Evolutionary conservation across 139 green algal species (phyloP).

Genomic region (Chlorella sorokiniana): DNA sequence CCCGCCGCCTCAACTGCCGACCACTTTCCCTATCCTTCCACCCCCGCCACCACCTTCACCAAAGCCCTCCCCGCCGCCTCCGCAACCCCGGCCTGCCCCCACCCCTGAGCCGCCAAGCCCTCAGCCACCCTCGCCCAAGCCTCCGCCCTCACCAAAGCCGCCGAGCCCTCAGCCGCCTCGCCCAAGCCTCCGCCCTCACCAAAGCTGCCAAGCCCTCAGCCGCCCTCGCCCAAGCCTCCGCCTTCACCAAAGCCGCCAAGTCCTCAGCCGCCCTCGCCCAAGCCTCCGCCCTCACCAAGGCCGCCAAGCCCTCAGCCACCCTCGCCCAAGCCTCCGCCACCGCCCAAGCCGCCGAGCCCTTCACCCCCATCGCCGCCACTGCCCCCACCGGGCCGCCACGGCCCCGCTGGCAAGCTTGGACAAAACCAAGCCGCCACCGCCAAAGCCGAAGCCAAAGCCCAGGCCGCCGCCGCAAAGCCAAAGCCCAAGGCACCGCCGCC

Average conservation of each 20-base stretch:
- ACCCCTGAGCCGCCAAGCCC: no score
- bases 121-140: no score
- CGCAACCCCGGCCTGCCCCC: no score
- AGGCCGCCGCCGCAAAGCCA: background rate
- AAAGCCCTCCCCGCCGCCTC: no score
- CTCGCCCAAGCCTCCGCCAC: background rate
- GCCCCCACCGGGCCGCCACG: background rate
- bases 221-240: background rate
- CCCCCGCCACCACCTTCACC: no score
- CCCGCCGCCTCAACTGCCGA: no score
- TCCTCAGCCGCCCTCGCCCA: background rate
- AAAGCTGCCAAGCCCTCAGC: background rate
- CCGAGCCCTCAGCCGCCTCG: background rate
- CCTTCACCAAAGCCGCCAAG: background rate
- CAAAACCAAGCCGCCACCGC: background rate
- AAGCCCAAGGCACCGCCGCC: background rate
- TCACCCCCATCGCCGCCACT: no score
- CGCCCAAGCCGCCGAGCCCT: no score
- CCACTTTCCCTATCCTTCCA: no score
- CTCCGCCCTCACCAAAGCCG: background rate
- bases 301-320: background rate
- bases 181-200: background rate
- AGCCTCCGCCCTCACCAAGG: background rate
- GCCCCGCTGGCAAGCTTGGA: background rate
- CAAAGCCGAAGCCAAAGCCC: background rate